Conservation (phyloP, 805 yeast species). For the Candida xyloterini region DNA sequence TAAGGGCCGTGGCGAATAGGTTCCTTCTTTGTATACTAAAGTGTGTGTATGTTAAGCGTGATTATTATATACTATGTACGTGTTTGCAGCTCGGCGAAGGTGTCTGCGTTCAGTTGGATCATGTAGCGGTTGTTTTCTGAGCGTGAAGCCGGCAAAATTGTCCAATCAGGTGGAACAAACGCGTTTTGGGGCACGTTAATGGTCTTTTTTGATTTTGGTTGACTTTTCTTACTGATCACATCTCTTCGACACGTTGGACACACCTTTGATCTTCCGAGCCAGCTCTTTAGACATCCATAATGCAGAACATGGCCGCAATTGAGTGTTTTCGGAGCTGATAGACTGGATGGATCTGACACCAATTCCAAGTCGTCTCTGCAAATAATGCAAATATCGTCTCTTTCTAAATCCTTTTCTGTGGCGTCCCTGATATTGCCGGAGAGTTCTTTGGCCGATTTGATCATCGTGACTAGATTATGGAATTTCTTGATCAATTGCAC, state of each 20-base stretch:
- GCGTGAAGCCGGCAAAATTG: slow-evolving; percentile 22
- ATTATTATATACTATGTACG: slow-evolving; percentile 8
- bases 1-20: slow-evolving; percentile 28
- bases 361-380: slow-evolving; percentile 82
- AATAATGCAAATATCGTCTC: slow-evolving; percentile 74
- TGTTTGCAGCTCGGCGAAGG: slow-evolving; percentile 13
- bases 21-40: slow-evolving; percentile 6
- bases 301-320: slow-evolving; percentile 87
- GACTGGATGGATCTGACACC: slow-evolving; percentile 27
- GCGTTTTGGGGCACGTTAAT: slow-evolving; percentile 19
- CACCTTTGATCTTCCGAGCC: slow-evolving; percentile 89
- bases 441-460: slow-evolving; percentile 53
- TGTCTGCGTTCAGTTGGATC: slow-evolving; percentile 12
- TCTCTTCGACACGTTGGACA: slow-evolving; percentile 89
- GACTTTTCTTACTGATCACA: slow-evolving; percentile 42
- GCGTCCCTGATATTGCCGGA: slow-evolving; percentile 66
- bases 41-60: slow-evolving; percentile 18
- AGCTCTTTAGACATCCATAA: slow-evolving; percentile 82
- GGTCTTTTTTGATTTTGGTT: not conserved
- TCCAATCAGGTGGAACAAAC: slow-evolving; percentile 34
- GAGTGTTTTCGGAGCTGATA: slow-evolving; percentile 68
- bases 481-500: slow-evolving; percentile 32
- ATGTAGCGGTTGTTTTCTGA: slow-evolving; percentile 13
- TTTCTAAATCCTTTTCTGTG: slow-evolving; percentile 53
- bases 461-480: slow-evolving; percentile 37